A percentile compares a stretch with the other conserved stretches of the same genome.
Conservation (phyloP, 2,329 filamentous ascomycete genomes). For the Dactylellina drechsleri region DNA sequence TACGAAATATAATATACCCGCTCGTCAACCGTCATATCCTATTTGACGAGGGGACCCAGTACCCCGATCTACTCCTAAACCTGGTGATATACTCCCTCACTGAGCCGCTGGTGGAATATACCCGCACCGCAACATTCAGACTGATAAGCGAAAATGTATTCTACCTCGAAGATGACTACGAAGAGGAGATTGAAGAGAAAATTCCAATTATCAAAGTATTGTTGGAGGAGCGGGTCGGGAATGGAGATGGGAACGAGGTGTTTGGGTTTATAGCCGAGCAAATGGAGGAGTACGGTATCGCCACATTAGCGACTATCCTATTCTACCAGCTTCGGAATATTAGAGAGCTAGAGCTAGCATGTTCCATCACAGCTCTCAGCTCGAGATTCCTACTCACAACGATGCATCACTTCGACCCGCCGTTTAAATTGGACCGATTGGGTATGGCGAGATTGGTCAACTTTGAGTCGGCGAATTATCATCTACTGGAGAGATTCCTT, state of each 20-base stretch:
- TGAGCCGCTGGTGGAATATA: slow-evolving; percentile 29
- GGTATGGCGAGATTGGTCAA: slow-evolving; percentile 22
- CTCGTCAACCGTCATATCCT: slow-evolving; percentile 26
- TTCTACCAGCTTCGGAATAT: slow-evolving; percentile 25
- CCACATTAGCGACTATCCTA: slow-evolving; percentile 27
- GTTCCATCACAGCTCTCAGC: slow-evolving; percentile 18
- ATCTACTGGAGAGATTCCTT: slow-evolving; percentile 25
- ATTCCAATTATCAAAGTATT: background rate
- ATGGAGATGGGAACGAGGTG: slow-evolving; percentile 8
- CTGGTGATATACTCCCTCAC: slow-evolving; percentile 33
- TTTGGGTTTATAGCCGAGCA: slow-evolving; percentile 24
- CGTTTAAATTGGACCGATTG: slow-evolving; percentile 18
- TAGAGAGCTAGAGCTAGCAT: slow-evolving; percentile 22
- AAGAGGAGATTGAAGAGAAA: slow-evolving; percentile 7
- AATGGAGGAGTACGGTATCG: slow-evolving; percentile 26
- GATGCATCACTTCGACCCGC: slow-evolving; percentile 27
- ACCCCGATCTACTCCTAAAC: slow-evolving; percentile 21
- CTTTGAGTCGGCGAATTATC: slow-evolving; percentile 24
- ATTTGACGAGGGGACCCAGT: slow-evolving; percentile 30
- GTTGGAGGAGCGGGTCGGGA: background rate
- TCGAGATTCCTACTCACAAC: slow-evolving; percentile 30
- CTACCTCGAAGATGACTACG: slow-evolving; percentile 17
- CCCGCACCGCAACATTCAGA: slow-evolving; percentile 27
- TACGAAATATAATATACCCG: slow-evolving; percentile 27
- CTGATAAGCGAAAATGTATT: slow-evolving; percentile 22